Evolutionary conservation across 2,329 filamentous ascomycete species (phyloP), one percentile per base, ranked within the genome.

Genomic region (Fusarium denticulatum): DNA sequence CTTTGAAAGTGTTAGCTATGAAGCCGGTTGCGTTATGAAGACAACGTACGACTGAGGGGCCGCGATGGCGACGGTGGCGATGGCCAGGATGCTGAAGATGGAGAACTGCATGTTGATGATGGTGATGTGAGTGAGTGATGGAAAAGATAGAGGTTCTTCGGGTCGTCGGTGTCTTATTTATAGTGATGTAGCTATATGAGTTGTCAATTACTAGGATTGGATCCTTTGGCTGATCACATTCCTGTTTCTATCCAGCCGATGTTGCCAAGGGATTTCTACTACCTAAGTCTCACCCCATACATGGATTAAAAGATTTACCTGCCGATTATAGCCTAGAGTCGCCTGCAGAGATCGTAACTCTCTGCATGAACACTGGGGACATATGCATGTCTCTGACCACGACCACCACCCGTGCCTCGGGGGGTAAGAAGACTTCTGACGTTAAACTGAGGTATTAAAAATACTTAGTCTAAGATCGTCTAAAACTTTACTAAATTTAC

Each of bases 211-310:
- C 58, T 13, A 36, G 67, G 65, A 64, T 69, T 7, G 11, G 28
- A 47, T 69, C 67, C 65, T 69, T 53, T n/a, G 14, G 13, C 13
- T n/a, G 20, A 24, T 14, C 40, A 69, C 50, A 69, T 69, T 64
- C 67, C 65, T 69, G 39, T 53, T 64, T n/a, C 28, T 30, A 32
- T 34, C 16, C 10, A 32, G 5, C 32, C 28, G n/a, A 34, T n/a
- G 32, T 32, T 30, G 37, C 26, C 62, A 4, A 16, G 10, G 56
- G 42, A 11, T 28, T 30, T n/a, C 18, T 30, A n/a, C 37, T 9
- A 62, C 28, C 18, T 7, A 10, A 30, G 12, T 53, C 26, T 32
- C 13, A 34, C 26, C n/a, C 16, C 15, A 50, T 36, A 24, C 22
- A 22, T 53, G 6, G 32, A 43, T 24, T 3, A 2, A 12, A 61